Base-by-base conservation (phyloP, 164 flowering plant genomes). In the Piper longum region DNA sequence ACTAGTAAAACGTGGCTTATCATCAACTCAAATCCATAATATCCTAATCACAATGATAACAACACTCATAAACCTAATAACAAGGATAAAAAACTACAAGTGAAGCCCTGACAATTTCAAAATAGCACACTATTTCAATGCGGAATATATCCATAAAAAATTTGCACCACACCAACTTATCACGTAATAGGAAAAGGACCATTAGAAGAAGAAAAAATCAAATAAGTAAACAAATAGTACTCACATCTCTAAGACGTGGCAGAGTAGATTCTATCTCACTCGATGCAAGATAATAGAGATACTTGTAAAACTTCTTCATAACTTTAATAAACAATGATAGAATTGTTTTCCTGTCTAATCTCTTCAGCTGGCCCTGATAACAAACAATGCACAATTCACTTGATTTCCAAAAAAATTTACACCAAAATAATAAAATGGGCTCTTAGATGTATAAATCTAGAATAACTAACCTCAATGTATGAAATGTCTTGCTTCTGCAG, bases 251-350 rank as follows among this genome's bases (percentile, higher is more conserved):
- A 13, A 75, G 70, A 7, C 82, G 86, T 58, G 95, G 87, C 13
- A 75, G 72, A 43, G 81, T 73, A 59, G 90, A 75, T 16, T 76
- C 79, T 19, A 86, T 74, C 72, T 89, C 91, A 57, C 81, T 78
- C 8, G 90, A 68, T n/a, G 83, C 81, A 67, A 82, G 60, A 39
- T 62, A 67, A 54, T 78, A 39, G 4, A 95, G 64, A 67, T 85
- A 81, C 68, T 82, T 82, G 73, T 83, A 61, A 45, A 91, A 73
- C 76, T 83, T 91, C 71, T 73, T 87, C 96, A 89, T 89, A 41
- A 73, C 77, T 79, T 91, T 87, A 18, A 75, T 74, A 63, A 84
- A 85, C 44, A 75, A 66, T 12, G 93, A 82, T 65, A 87, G 26
- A 61, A 93, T 80, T 66, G 82, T 88, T 48, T 76, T 78, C 73